Percentiles rank a stretch among this genome's conserved stretches.
These are phyloP conservation scores for Betula pendula DNA, from an alignment of 306 rosid species.

Conservation along the genomic window DNA sequence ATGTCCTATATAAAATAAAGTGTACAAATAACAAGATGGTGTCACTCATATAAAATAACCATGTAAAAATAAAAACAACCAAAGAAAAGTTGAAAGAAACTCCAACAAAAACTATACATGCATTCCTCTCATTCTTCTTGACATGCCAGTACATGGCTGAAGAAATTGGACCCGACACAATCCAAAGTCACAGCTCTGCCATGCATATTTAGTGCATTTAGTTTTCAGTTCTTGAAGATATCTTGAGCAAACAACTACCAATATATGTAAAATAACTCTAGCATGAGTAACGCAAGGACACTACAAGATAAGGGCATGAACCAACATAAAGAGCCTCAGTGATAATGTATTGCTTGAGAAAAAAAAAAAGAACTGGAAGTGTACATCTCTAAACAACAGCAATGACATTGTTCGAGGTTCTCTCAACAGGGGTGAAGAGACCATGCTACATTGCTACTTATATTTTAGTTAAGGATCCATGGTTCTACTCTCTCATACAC, in stretches of 20 bases:
- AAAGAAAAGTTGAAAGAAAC: background rate
- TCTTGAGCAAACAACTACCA: too few relatives aligned
- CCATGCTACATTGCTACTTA: background rate
- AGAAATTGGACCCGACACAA: too few relatives aligned
- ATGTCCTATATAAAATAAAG: background rate
- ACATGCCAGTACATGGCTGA: background rate
- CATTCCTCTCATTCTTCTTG: background rate
- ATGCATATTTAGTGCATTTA: background rate
- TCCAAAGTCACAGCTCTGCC: background rate
- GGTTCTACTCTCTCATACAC: background rate
- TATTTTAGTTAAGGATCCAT: background rate
- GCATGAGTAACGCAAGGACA: background rate
- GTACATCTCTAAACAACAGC: background rate
- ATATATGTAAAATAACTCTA: background rate
- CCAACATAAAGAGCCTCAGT: background rate
- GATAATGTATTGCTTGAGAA: background rate
- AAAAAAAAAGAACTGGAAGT: background rate
- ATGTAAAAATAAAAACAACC: background rate
- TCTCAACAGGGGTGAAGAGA: background rate
- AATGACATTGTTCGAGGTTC: background rate
- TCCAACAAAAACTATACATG: background rate
- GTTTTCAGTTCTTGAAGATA: background rate
- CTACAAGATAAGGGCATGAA: background rate
- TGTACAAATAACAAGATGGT: background rate
- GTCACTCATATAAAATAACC: background rate